A percentile compares a stretch with the other conserved stretches of the same genome.
Evolutionary conservation across 768 basidiomycete species (phyloP).

Genomic region (Inosperma sp.): DNA sequence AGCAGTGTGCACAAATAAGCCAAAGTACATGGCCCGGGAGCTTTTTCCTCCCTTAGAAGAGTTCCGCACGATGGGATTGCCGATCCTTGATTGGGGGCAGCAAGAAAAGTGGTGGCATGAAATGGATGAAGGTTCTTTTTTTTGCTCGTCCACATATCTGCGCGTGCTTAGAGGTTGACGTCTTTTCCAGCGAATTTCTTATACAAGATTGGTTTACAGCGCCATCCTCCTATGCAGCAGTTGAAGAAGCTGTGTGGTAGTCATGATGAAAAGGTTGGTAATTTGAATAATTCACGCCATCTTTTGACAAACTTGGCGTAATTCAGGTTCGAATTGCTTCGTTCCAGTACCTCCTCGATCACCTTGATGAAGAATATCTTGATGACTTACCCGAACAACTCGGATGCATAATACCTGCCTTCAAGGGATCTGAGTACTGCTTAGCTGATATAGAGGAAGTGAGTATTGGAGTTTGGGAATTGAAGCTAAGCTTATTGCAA

Average conservation of each 20-base stretch:
- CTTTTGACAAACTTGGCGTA: too few species aligned
- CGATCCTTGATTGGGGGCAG: constrained; percentile 84
- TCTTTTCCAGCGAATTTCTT: constrained; percentile 79
- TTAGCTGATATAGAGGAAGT: constrained; percentile 68
- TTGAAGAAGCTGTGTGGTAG: constrained; percentile 68
- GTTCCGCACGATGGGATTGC: constrained; percentile 69
- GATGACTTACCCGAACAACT: constrained; percentile 53
- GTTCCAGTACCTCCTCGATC: constrained; percentile 78
- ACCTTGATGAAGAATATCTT: constrained; percentile 61
- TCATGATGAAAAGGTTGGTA: constrained; percentile 38
- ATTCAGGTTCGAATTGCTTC: constrained; percentile 49
- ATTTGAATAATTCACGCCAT: too few species aligned
- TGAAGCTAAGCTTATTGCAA: neutral
- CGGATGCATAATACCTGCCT: constrained; percentile 78
- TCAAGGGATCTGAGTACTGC: constrained; percentile 44
- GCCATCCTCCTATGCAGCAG: constrained; percentile 61
- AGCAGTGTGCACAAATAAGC: constrained; percentile 31
- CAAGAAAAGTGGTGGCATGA: constrained; percentile 71
- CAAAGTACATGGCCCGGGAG: constrained; percentile 59
- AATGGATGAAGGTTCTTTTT: constrained; percentile 84
- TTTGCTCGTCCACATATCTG: neutral
- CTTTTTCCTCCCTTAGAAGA: constrained; percentile 81
- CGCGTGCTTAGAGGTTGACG: constrained; percentile 2
- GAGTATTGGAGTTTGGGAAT: constrained; percentile 12
- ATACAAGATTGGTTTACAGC: constrained; percentile 62